Base-by-base conservation (phyloP, 805 yeast species). In the Sugiyamaella valdiviana region DNA sequence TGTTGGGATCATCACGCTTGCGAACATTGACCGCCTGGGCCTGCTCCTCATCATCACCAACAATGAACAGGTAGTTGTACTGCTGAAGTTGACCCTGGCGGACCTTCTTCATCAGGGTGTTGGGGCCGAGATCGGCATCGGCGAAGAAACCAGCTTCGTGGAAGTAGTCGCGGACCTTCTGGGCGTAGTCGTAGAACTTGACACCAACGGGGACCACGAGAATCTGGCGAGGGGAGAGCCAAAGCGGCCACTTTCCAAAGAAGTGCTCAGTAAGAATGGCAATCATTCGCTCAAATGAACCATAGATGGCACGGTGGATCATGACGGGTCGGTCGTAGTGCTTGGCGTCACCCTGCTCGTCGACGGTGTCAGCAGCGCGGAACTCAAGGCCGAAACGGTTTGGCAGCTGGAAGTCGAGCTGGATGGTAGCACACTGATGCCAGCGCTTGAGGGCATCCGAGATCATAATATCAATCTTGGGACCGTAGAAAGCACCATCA, bases 211-310 rank as follows among this genome's bases (percentile, higher is more conserved):
- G 99, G 24, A 93, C 93, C 62, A 93, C 95, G 61, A 91, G 75
- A 50, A 91, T 79, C 74, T 93, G 99, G 75, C 99, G 85, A 63
- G 99, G 99, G n/a, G 98, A 90, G 66, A 93, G 77, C 99, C 99
- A 93, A 78, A 93, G 87, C 64, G 99, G 99, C 99, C 99, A 93
- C 69, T 89, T 93, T 63, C 99, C 99, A 65, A 90, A 96, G 72
- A 77, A 93, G 74, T 93, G 99, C 72, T 93, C 99, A 51, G 95
- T 90, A 69, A 93, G 80, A 61, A 93, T 91, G 55, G 97, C 99
- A 55, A 96, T 86, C 98, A 93, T 90, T 78, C 99, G 86, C 77
- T 93, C 99, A 52, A 93, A 95, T 41, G 96, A 87, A 59, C 99
- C 99, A 65, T 91, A 79, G 58, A 93, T 88, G 57, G 99, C 99